Base-by-base conservation (phyloP, 495 filamentous ascomycete genomes). In the Aspergillus cavernicola region DNA sequence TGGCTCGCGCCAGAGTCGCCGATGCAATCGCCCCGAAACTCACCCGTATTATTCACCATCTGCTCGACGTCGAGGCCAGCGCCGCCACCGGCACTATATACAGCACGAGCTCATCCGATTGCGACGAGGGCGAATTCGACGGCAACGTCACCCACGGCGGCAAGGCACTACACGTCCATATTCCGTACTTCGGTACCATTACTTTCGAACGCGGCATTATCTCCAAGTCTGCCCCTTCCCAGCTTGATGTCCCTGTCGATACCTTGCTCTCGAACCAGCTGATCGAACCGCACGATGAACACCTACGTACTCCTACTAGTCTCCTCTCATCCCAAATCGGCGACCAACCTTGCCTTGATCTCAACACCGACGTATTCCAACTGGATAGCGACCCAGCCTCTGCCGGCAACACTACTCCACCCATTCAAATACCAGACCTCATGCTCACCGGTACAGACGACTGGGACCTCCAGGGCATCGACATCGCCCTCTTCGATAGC, bases 181-280 rank as follows among this genome's bases (percentile, higher is more conserved):
- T 77, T 40, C 72, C 74, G 1, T 72, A 71, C 46, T 70, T 73
- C 59, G 74, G 72, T 1, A 67, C 56, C 4, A 66, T 74, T 33
- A 59, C 59, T 9, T 62, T 72, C 38, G 65, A 66, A 26, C 31
- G 39, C 15, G 44, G 33, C 23, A 4, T 32, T 10, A 32, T 36
- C 11, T 18, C 15, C 6, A 46, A 46, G 43, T 33, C 31, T 9
- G 45, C 11, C 9, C 24, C 24, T 9, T 37, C 39, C 16, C 18
- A 38, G 51, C 0, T 6, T 3, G 16, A 13, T n/a, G n/a, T n/a
- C n/a, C n/a, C n/a, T n/a, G n/a, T n/a, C n/a, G 9, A 28, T 9
- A 28, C 15, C 20, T 41, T n/a, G 38, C 16, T 12, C 20, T 4
- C n/a, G 38, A 10, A 2, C 9, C 22, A 12, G 5, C 18, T n/a